phyloP scores from a whole-genome alignment of 1,284 basidiomycete species.

The Pascua sp. region DNA sequence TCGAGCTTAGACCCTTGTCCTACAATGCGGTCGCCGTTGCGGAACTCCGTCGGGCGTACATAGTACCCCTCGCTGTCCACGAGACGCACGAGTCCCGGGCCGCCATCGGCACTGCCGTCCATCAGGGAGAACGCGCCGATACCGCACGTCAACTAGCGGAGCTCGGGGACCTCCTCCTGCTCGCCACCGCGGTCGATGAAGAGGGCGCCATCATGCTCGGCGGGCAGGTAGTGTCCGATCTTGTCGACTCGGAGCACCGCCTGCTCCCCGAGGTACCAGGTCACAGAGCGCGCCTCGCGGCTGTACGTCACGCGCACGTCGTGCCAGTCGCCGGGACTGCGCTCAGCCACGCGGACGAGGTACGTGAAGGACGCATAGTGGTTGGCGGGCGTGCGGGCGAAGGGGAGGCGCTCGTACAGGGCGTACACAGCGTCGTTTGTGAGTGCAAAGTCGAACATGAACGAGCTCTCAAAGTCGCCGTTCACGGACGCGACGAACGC shows the following conservation, averaged over 20 bases:
- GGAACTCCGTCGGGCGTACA: background rate
- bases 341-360: background rate
- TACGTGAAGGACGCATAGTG: conserved; percentile 5
- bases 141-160: conserved; percentile 6
- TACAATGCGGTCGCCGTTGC: background rate
- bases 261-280: background rate
- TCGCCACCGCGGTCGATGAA: conserved; percentile 9
- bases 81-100: background rate
- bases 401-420: conserved; percentile 5
- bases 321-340: background rate
- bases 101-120: background rate
- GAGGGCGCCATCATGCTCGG: background rate
- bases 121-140: conserved; percentile 6
- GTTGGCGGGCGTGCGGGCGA: background rate
- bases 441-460: conserved; percentile 7
- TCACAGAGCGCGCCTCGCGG: background rate
- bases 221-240: background rate
- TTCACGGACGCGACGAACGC: background rate
- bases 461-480: conserved; percentile 4
- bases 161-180: conserved; percentile 1
- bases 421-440: conserved; percentile 7
- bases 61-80: conserved; percentile 1
- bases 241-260: conserved; percentile 1
- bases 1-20: background rate
- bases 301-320: conserved; percentile 1